A percentile compares a stretch with the other conserved stretches of the same genome.
Evolutionary conservation across 2,329 filamentous ascomycete species (phyloP).

Genomic region (Orbilia brochopaga): DNA sequence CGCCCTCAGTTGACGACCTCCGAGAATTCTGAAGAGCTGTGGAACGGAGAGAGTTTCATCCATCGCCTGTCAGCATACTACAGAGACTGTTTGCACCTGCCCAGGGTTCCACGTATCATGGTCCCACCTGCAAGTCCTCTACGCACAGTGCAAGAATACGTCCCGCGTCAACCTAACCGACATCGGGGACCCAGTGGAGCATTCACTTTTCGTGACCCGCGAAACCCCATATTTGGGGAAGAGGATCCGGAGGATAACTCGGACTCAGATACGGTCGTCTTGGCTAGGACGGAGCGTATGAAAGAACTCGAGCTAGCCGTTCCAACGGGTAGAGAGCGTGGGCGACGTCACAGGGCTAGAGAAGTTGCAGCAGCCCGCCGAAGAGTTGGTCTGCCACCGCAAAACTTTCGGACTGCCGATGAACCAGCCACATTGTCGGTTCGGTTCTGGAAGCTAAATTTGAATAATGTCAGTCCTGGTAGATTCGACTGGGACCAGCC

Average conservation of each 20-base stretch:
- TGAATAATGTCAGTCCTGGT: background rate
- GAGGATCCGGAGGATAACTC: background rate
- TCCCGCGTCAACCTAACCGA: background rate
- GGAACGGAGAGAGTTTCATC: slow-evolving; percentile 4
- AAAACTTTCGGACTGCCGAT: too few species aligned
- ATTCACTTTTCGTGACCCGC: background rate
- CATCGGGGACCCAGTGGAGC: background rate
- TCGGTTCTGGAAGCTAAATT: background rate
- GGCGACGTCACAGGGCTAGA: too few species aligned
- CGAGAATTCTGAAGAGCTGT: background rate
- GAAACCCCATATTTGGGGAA: background rate
- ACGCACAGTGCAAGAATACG: background rate
- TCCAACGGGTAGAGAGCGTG: too few species aligned
- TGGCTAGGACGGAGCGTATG: background rate
- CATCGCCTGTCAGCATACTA: background rate
- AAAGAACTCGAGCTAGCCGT: background rate
- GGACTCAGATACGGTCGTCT: background rate
- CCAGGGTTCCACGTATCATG: background rate
- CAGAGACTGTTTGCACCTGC: background rate
- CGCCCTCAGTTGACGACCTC: background rate
- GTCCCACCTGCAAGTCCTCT: background rate
- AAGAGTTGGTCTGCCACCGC: too few species aligned
- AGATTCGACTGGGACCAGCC: background rate
- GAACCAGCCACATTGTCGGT: too few species aligned
- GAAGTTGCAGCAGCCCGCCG: too few species aligned